Base-by-base conservation (phyloP, 768 basidiomycete species). In the Amyloporia xantha region DNA sequence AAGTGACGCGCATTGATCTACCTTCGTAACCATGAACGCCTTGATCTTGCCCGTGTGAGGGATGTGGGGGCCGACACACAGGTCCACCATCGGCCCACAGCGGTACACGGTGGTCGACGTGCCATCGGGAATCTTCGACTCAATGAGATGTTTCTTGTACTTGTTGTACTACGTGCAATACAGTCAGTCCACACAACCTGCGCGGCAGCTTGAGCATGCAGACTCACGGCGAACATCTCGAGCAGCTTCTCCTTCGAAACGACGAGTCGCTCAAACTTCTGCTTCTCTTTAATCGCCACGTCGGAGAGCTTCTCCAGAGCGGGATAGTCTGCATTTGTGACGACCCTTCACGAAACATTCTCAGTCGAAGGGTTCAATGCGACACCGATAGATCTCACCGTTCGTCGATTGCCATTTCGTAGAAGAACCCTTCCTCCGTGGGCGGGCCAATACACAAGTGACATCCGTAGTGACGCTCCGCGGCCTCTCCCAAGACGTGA, bases 11-110 rank as follows among this genome's bases (percentile, higher is more conserved):
- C n/a, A n/a, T n/a, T n/a, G n/a, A 52, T 58, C 6, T 45, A 89
- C 92, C 74, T 99, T 99, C 53, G 92, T 94, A 59, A 99, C 77
- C 79, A 95, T 91, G 65, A 98, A 81, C 0, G 95, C 85, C 75
- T 98, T 99, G 73, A 99, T 97, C 62, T 84, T 88, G 38, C 94
- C 94, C 2, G 96, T 97, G 68, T 98, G 91, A 11, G 96, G 95
- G 50, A 99, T 91, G 66, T 99, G 96, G 20, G 96, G 96, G 26
- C 96, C 96, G 30, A 94, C 76, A 62, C 96, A 99, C 30, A 99
- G 77, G 68, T 99, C 96, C 48, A 99, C 83, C 86, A 99, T 92
- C 35, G 96, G 94, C 27, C 96, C 96, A 64, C 96, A 98, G 44
- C 95, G 89, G 71, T 98, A 99, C 15, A 99, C 93, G 9, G 96